Conservation (phyloP, 768 basidiomycete genomes). For the Tylopilus balloui region DNA sequence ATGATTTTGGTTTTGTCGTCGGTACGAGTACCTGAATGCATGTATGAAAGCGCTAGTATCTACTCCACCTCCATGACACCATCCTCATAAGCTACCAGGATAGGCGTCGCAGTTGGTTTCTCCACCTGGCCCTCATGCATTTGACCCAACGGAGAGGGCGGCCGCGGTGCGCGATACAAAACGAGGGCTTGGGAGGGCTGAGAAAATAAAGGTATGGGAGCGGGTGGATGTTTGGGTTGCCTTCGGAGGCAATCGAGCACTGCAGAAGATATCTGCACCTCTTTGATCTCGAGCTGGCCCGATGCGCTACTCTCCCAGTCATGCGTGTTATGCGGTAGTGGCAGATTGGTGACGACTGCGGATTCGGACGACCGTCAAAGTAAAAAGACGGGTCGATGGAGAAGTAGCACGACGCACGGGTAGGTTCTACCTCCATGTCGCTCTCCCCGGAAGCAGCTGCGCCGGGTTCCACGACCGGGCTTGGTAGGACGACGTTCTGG, state of each 20-base stretch:
- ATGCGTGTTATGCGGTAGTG: neutral
- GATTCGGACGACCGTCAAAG: neutral
- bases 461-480: constrained; percentile 40
- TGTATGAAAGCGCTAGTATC: constrained; percentile 4
- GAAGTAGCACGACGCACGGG: constrained; percentile 41
- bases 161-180: constrained; percentile 43
- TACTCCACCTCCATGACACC: constrained; percentile 56
- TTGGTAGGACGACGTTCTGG: constrained; percentile 27
- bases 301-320: constrained; percentile 25
- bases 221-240: constrained; percentile 20
- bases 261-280: constrained; percentile 40
- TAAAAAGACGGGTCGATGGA: neutral
- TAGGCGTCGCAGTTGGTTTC: neutral
- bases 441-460: constrained; percentile 45
- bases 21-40: constrained; percentile 11
- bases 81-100: constrained; percentile 20
- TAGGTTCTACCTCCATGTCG: constrained; percentile 66
- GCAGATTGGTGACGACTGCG: constrained; percentile 22
- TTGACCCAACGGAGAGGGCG: constrained; percentile 14
- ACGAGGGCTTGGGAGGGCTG: constrained; percentile 45
- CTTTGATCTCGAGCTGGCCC: constrained; percentile 18
- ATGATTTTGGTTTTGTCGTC: constrained; percentile 20
- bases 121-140: constrained; percentile 1
- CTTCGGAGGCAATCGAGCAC: constrained; percentile 44
- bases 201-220: constrained; percentile 18